A percentile compares a stretch with the other conserved stretches of the same genome.
phyloP scores from a whole-genome alignment of 345 rosid genomes.

The Turnera subulata region DNA sequence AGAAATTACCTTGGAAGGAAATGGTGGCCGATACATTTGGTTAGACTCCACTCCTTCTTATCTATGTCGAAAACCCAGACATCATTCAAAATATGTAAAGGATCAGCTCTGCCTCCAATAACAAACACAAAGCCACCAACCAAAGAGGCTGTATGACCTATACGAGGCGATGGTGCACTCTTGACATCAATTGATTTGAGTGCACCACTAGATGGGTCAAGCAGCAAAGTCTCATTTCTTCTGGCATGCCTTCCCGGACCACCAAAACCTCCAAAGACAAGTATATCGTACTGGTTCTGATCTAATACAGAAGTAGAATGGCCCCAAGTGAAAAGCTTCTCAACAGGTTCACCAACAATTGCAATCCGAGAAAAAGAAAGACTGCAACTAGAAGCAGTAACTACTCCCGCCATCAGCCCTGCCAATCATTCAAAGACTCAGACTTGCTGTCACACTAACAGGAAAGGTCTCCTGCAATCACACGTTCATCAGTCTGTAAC shows the following conservation, averaged over 20 bases:
- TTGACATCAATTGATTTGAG: conserved; percentile 37
- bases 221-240: conserved; percentile 59
- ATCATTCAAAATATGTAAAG: conserved; percentile 58
- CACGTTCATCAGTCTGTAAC: conserved; percentile 29
- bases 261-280: conserved; percentile 91
- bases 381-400: conserved; percentile 27
- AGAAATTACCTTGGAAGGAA: conserved; percentile 64
- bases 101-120: conserved; percentile 88
- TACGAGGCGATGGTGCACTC: conserved; percentile 62
- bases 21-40: conserved; percentile 46
- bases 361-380: conserved; percentile 37
- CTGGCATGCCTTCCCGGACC: conserved; percentile 89
- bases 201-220: conserved; percentile 51
- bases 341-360: conserved; percentile 56
- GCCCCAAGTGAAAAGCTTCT: conserved; percentile 88
- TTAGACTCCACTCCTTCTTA: conserved; percentile 49
- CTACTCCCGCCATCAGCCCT: conserved; percentile 53
- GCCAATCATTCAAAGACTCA: conserved; percentile 75
- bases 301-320: conserved; percentile 61
- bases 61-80: conserved; percentile 62
- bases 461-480: conserved; percentile 61
- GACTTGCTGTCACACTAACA: conserved; percentile 54
- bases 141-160: conserved; percentile 77
- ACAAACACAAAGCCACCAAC: conserved; percentile 62
- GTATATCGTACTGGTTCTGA: conserved; percentile 26